These are phyloP conservation scores for Aureobasidium sp. DNA, from an alignment of 2,329 filamentous ascomycete species.

Conservation along the genomic window DNA sequence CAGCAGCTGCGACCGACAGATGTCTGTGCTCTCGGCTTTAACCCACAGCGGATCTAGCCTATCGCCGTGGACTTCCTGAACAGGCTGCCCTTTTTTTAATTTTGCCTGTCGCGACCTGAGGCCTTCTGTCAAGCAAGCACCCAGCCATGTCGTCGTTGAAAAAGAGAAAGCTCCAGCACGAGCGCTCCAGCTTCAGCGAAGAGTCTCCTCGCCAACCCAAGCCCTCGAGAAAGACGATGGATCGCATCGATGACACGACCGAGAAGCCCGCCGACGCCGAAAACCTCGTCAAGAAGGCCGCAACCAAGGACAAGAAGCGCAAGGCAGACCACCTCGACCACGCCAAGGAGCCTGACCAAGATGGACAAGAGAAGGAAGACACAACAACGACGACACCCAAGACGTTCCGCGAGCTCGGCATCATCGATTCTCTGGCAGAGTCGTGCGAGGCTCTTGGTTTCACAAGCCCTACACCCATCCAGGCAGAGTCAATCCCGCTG, in stretches of 20 bases:
- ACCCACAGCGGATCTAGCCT: background rate
- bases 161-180: slow-evolving; percentile 35
- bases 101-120: background rate
- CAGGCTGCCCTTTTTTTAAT: background rate
- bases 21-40: background rate
- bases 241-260: slow-evolving; percentile 12
- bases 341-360: no score
- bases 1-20: background rate
- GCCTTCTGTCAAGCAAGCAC: background rate
- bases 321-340: no score
- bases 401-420: slow-evolving; percentile 65
- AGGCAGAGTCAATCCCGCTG: slow-evolving; percentile 72
- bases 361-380: slow-evolving; percentile 24
- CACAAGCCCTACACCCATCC: slow-evolving; percentile 82
- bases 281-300: background rate
- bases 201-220: slow-evolving; percentile 14
- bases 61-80: background rate
- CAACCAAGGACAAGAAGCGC: slow-evolving; percentile 9
- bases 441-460: slow-evolving; percentile 78
- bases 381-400: slow-evolving; percentile 35
- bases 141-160: slow-evolving; percentile 35
- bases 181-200: slow-evolving; percentile 13
- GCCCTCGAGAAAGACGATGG: slow-evolving; percentile 16
- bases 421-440: slow-evolving; percentile 82
- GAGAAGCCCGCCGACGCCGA: background rate